A percentile compares a stretch with the other conserved stretches of the same genome.
phyloP scores from a whole-genome alignment of 2,329 filamentous ascomycete genomes.

The Fusarium oligoseptatum region DNA sequence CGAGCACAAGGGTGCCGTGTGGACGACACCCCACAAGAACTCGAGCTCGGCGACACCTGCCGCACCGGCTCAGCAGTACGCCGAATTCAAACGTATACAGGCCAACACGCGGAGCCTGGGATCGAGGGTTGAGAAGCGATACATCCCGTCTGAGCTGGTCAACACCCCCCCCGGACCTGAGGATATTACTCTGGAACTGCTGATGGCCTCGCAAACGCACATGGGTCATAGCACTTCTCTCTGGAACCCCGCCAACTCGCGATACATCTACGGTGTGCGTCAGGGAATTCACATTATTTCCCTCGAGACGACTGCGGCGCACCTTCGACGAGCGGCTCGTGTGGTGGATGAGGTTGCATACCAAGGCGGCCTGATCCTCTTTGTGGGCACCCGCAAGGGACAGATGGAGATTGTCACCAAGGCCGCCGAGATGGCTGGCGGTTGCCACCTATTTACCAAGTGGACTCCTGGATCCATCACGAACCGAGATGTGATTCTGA shows the following conservation, averaged over 20 bases:
- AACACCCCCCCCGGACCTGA: slow-evolving; percentile 79
- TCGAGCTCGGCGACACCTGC: slow-evolving; percentile 53
- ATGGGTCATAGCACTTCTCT: slow-evolving; percentile 91
- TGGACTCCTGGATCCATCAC: slow-evolving; percentile 95
- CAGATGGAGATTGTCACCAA: slow-evolving; percentile 85
- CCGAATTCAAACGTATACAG: slow-evolving; percentile 55
- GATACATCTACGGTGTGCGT: slow-evolving; percentile 93
- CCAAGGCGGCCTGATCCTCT: slow-evolving; percentile 86
- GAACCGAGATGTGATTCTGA: slow-evolving; percentile 91
- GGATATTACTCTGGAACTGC: slow-evolving; percentile 89
- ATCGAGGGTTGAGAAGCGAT: slow-evolving; percentile 65
- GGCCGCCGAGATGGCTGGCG: slow-evolving; percentile 81
- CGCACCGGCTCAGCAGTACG: slow-evolving; percentile 56
- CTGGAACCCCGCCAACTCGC: slow-evolving; percentile 95
- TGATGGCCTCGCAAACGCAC: slow-evolving; percentile 89
- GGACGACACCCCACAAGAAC: slow-evolving; percentile 50
- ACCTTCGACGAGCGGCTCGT: slow-evolving; percentile 92
- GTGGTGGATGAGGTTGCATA: slow-evolving; percentile 90
- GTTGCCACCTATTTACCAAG: slow-evolving; percentile 90
- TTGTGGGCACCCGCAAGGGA: slow-evolving; percentile 87
- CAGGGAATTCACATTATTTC: slow-evolving; percentile 94
- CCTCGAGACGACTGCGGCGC: slow-evolving; percentile 87
- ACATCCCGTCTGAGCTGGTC: slow-evolving; percentile 76
- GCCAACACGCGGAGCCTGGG: slow-evolving; percentile 63
- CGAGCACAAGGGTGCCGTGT: slow-evolving; percentile 51